phyloP scores from a whole-genome alignment of 108 stramenopile genomes.

The Nannochloropsis salina region DNA sequence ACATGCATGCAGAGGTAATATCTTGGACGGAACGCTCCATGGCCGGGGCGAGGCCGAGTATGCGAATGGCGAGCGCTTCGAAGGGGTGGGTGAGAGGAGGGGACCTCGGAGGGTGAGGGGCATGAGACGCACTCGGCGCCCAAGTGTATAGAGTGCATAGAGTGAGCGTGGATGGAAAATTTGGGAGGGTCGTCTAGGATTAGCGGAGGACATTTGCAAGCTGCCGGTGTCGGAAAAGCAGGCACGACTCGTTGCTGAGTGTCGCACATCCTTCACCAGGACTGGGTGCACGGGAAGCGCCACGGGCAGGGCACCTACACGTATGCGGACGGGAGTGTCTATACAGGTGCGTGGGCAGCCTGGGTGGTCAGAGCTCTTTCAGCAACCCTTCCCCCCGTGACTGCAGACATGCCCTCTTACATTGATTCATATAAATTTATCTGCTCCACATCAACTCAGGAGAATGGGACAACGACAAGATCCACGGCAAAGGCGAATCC shows the following conservation, averaged over 20 bases:
- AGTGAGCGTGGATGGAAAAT: too few species aligned
- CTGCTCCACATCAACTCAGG: background rate
- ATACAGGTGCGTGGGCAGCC: background rate
- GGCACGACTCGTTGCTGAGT: too few species aligned
- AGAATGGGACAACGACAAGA: constrained; percentile 22
- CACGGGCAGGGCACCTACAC: constrained; percentile 48
- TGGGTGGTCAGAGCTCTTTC: too few species aligned
- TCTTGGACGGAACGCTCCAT: constrained; percentile 1
- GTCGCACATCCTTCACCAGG: background rate
- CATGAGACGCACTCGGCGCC: too few species aligned
- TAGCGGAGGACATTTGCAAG: too few species aligned
- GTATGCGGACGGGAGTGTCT: constrained; percentile 40
- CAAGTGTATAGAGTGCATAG: too few species aligned
- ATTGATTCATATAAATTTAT: too few species aligned
- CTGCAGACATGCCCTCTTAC: background rate
- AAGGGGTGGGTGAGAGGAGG: background rate
- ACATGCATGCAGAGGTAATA: background rate
- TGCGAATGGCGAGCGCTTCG: background rate
- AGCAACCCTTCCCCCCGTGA: too few species aligned
- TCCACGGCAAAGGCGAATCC: background rate
- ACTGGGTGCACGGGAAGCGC: constrained; percentile 49
- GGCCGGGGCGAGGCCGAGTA: background rate
- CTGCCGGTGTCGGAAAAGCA: too few species aligned
- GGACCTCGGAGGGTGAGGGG: too few species aligned
- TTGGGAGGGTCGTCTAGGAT: too few species aligned